These are phyloP conservation scores for Coemansia sp. DNA, from an alignment of 192 early-diverging fungal genomes.

Conservation along the genomic window DNA sequence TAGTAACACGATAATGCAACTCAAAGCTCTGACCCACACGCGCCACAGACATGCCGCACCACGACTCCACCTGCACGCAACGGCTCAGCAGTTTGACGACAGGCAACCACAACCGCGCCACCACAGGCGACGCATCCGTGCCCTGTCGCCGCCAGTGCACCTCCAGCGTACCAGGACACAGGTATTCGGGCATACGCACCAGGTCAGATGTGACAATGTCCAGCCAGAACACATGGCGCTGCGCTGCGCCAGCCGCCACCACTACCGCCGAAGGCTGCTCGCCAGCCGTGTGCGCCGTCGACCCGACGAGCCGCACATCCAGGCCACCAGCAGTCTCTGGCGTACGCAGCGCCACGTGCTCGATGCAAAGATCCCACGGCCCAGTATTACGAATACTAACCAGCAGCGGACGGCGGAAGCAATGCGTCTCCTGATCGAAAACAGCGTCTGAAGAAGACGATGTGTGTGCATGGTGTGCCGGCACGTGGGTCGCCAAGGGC, in stretches of 20 bases:
- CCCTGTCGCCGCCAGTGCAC: conserved; percentile 29
- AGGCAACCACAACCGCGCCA: conserved; percentile 33
- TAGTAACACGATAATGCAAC: conserved; percentile 28
- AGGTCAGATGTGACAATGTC: conserved; percentile 26
- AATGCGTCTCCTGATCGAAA: no score
- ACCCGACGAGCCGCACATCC: conserved; percentile 13
- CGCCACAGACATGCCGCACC: conserved; percentile 8
- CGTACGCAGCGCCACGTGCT: conserved; percentile 16
- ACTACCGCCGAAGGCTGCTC: background rate
- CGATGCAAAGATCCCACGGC: conserved; percentile 24
- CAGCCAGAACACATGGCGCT: conserved; percentile 36
- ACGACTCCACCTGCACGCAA: conserved; percentile 21
- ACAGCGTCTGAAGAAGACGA: no score
- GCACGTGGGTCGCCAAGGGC: conserved; percentile 13
- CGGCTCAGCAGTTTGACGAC: conserved; percentile 19
- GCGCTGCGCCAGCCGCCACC: conserved; percentile 3
- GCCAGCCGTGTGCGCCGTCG: conserved; percentile 9
- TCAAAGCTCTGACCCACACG: conserved; percentile 29
- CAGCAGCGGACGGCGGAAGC: conserved; percentile 35
- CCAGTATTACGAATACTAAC: conserved; percentile 27
- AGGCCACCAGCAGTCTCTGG: conserved; percentile 14
- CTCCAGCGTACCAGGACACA: conserved; percentile 28
- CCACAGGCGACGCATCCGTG: background rate
- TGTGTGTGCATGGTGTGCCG: no score
- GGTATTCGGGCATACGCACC: conserved; percentile 18